phyloP scores from a whole-genome alignment of 495 filamentous ascomycete genomes.

The Corynascus novoguineensis region DNA sequence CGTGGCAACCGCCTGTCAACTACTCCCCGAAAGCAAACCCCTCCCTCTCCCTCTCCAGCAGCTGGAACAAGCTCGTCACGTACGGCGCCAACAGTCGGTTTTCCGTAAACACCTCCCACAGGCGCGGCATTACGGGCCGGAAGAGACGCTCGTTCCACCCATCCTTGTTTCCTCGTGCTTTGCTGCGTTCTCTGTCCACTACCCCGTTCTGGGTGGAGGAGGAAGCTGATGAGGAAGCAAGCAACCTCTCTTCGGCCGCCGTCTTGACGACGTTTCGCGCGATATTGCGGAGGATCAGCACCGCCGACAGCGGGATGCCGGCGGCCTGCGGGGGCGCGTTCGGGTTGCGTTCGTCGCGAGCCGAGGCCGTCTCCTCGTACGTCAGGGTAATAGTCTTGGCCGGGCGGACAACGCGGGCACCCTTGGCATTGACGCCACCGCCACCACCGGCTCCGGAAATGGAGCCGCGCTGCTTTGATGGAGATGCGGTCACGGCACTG shows the following conservation, averaged over 20 bases:
- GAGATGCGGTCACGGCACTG: background rate
- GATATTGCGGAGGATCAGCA: slow-evolving; percentile 83
- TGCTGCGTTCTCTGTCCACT: no score
- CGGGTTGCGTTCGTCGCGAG: slow-evolving; percentile 64
- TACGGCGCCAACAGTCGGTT: slow-evolving; percentile 43
- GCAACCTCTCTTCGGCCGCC: slow-evolving; percentile 47
- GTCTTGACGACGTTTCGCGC: slow-evolving; percentile 65
- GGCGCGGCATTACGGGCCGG: slow-evolving; percentile 41
- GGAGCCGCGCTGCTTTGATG: slow-evolving; percentile 12
- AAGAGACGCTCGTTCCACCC: slow-evolving; percentile 49
- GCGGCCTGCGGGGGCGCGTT: slow-evolving; percentile 57
- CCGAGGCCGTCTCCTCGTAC: slow-evolving; percentile 57
- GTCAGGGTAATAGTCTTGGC: slow-evolving; percentile 48
- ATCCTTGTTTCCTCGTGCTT: slow-evolving; percentile 20
- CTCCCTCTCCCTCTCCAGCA: slow-evolving; percentile 21
- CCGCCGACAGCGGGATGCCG: slow-evolving; percentile 78
- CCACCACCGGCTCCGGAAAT: background rate
- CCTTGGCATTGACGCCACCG: slow-evolving; percentile 21
- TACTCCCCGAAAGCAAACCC: background rate
- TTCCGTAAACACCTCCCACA: slow-evolving; percentile 51
- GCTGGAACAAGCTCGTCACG: slow-evolving; percentile 25
- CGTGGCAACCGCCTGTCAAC: background rate
- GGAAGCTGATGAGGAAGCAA: no score
- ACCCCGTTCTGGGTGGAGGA: no score
- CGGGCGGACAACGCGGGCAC: slow-evolving; percentile 46